Base-by-base conservation (phyloP, 306 rosid species). In the Cucumis melo region DNA sequence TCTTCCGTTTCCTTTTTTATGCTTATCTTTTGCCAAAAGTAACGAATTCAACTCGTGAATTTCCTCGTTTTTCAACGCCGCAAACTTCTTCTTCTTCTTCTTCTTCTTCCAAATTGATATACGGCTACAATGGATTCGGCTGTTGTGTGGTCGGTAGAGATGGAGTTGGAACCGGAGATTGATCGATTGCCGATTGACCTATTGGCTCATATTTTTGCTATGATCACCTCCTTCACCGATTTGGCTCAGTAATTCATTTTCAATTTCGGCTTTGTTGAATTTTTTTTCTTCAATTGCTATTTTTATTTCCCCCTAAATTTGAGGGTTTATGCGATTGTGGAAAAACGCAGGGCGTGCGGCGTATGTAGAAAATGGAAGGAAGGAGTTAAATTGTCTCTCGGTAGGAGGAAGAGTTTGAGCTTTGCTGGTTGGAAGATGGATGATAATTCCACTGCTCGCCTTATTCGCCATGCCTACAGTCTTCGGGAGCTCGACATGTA, bases 351-450 rank as follows among this genome's bases (percentile, higher is more conserved):
- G 81, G 96, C 97, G 7, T 86, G 97, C 76, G 38, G 88, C 53
- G 99, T 94, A 41, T 92, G 99, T 78, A 87, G 93, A 89, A 94
- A 88, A 79, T 94, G 99, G 99, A 90, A 86, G 79, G 88, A 87
- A 81, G 99, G 91, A 62, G 96, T 88, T 80, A 89, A 83, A 65
- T 93, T 80, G 72, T 92, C 97, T 70, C 58, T 94, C 55, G 91
- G 93, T 32, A 72, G 87, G 10, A 92, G 85, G 75, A 83, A 87
- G 71, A 79, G 77, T 82, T 83, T 95, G 67, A 89, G 93, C 82
- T 90, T 94, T 84, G 93, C 93, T 15, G 96, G 95, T 80, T 88
- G 91, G 91, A 88, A 85, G 74, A 94, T 94, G 99, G 97, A 94
- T 51, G 97, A 94, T 82, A 90, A 92, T 46, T 90, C 97, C 82